These are phyloP conservation scores for Rhynchospora breviuscula DNA, from an alignment of 176 grass and related monocot genomes.

Conservation along the genomic window DNA sequence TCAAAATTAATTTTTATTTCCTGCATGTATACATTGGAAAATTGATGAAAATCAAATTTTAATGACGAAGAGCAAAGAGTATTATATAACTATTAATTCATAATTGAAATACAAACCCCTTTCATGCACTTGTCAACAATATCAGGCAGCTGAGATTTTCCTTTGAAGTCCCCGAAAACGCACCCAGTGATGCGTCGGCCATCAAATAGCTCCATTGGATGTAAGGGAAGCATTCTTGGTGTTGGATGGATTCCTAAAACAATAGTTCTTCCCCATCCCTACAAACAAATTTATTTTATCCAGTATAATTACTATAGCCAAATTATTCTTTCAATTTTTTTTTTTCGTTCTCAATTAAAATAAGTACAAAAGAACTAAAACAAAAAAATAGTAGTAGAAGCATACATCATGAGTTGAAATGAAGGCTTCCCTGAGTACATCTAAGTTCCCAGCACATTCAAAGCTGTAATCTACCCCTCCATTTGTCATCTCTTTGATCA, in stretches of 20 bases:
- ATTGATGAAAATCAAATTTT: not conserved
- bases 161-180: constrained; percentile 73
- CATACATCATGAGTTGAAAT: constrained; percentile 65
- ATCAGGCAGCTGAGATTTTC: constrained; percentile 63
- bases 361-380: not conserved
- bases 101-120: constrained; percentile 32
- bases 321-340: not conserved
- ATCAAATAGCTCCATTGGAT: constrained; percentile 89
- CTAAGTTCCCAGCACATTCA: constrained; percentile 61
- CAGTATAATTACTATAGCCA: not conserved
- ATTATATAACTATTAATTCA: not conserved
- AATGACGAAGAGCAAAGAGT: not conserved
- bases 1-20: constrained; percentile 64
- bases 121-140: constrained; percentile 58
- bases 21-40: constrained; percentile 26
- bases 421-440: constrained; percentile 70
- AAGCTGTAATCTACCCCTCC: constrained; percentile 87
- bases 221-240: constrained; percentile 64
- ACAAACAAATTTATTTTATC: not conserved
- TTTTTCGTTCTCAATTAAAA: not conserved
- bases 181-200: constrained; percentile 58
- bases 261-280: constrained; percentile 86
- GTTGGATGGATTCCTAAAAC: constrained; percentile 66
- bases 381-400: not conserved
- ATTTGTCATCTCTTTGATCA: constrained; percentile 68